Evolutionary conservation across 257 asterid species (phyloP).

Genomic region (Solanum chmielewskii): DNA sequence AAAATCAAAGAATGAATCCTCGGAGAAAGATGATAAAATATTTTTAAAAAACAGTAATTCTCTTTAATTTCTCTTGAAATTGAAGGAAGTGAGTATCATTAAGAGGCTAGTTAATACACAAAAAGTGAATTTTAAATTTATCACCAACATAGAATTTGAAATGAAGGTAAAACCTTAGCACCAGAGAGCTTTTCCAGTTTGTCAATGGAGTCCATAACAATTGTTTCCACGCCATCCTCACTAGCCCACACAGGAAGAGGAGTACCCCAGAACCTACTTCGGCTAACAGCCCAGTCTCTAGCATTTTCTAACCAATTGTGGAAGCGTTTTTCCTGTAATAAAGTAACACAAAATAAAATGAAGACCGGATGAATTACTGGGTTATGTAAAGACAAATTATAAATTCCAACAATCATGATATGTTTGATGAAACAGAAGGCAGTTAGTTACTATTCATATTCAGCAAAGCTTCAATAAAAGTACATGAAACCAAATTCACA

Average conservation of each 20-base stretch:
- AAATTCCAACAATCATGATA: neutral
- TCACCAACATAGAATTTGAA: neutral
- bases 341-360: neutral
- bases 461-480: neutral
- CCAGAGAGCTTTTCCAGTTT: constrained; percentile 85
- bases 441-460: neutral
- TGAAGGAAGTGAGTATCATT: neutral
- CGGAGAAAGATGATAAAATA: neutral
- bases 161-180: constrained; percentile 21
- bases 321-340: constrained; percentile 68
- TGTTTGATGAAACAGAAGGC: neutral
- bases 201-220: constrained; percentile 76
- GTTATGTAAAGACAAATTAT: neutral
- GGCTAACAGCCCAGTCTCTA: constrained; percentile 95
- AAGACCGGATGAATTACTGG: neutral
- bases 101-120: neutral
- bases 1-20: neutral
- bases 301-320: constrained; percentile 99
- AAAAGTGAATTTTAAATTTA: neutral
- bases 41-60: neutral
- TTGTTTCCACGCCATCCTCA: constrained; percentile 77
- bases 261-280: constrained; percentile 99
- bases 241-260: constrained; percentile 97
- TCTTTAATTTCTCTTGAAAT: neutral
- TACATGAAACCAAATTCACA: neutral